phyloP scores from a whole-genome alignment of 108 stramenopile species.

The Craspedostauros australis region DNA sequence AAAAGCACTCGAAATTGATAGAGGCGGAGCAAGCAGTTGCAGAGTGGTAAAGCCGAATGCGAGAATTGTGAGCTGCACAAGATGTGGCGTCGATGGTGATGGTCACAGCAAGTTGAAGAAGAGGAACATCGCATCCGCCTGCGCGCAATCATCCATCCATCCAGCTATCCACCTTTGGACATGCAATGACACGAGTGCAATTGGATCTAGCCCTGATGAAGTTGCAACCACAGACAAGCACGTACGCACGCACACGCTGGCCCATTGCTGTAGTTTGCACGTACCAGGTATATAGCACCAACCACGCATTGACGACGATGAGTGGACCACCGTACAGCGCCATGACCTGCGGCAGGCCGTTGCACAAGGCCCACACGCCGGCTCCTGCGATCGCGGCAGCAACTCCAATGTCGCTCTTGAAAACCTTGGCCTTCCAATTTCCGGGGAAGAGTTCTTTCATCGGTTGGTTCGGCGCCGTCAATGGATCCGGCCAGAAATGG shows the following conservation, averaged over 20 bases:
- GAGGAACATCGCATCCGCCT: too few species aligned
- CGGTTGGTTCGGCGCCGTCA: slow-evolving; percentile 61
- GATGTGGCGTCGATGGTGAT: too few species aligned
- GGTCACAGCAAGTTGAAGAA: too few species aligned
- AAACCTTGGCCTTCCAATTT: slow-evolving; percentile 87
- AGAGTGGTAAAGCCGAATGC: too few species aligned
- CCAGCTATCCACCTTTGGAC: too few species aligned
- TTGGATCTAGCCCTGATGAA: too few species aligned
- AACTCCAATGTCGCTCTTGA: slow-evolving; percentile 84
- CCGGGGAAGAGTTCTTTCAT: slow-evolving; percentile 85
- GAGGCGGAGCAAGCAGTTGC: background rate
- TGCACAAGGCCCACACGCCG: slow-evolving; percentile 50
- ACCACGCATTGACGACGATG: slow-evolving; percentile 91
- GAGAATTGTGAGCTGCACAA: too few species aligned
- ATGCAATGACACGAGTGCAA: too few species aligned
- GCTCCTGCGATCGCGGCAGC: slow-evolving; percentile 64
- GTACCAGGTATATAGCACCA: slow-evolving; percentile 96
- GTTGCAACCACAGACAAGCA: too few species aligned
- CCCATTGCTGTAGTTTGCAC: background rate
- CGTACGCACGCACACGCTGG: too few species aligned
- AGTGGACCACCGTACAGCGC: slow-evolving; percentile 89
- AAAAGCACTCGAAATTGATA: background rate
- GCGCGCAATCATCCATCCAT: too few species aligned
- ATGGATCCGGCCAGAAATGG: slow-evolving; percentile 60
- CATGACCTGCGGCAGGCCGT: slow-evolving; percentile 77